Evolutionary conservation across 2,329 filamentous ascomycete species (phyloP), one percentile per base, ranked within the genome.

Genomic region (Aureobasidium sp.): DNA sequence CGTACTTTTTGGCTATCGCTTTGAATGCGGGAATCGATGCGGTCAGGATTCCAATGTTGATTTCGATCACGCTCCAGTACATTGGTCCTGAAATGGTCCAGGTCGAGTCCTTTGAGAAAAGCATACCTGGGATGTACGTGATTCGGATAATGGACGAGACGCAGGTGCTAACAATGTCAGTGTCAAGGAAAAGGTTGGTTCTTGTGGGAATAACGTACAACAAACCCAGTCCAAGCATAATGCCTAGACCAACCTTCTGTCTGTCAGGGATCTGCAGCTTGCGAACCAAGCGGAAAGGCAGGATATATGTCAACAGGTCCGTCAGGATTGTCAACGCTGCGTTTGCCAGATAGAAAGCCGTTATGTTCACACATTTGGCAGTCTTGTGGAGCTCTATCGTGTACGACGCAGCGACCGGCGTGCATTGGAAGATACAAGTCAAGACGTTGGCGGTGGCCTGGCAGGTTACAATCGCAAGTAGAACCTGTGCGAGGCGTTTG

Each of bases 11-110:
- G 53, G 79, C 69, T 18, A 80, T 69, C 1, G 76, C 76, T 56
- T 80, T 81, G 33, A 77, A 68, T 27, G 77, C 75, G 10, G 77
- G 77, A 13, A 79, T 73, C 55, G 74, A 79, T n/a, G 73, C 75
- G 65, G 74, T 77, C 31, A 78, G 69, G 23, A 79, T 77, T 33
- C 74, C 76, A 38, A 72, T 72, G 67, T 77, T 77, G 66, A 76
- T 71, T 67, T 80, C 78, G n/a, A 78, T 66, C 11, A 62, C 68
- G 23, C 72, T 74, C 77, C 77, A 79, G 31, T 76, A 74, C 59
- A 62, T 62, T 9, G 59, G 43, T 43, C 36, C 59, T 42, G 59
- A 51, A 5, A 62, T 62, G 18, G 59, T 47, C 45, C 48, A 62
- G 33, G 59, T 62, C 38, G 27, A 33, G 16, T 62, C 59, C 13